Base-by-base conservation (phyloP, 371 early-diverging fungal species). In the Mortierella sp. region DNA sequence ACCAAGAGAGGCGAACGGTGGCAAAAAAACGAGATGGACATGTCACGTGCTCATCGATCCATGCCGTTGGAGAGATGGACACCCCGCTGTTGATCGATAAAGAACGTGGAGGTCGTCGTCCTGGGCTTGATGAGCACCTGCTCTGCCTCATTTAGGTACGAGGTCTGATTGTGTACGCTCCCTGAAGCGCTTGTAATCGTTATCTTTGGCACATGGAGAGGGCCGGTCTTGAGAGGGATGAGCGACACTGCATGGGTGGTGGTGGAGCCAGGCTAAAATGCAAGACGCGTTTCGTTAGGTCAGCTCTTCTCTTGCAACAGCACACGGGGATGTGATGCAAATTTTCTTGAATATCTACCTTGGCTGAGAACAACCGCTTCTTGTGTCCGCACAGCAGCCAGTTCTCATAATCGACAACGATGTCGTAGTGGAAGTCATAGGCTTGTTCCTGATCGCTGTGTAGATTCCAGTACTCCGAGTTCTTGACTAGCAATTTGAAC, bases 321-420 rank as follows among this genome's bases (percentile, higher is more conserved):
- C 14, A 10, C 39, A 39, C 14, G n/a, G n/a, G n/a, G n/a, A n/a
- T n/a, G n/a, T n/a, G n/a, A n/a, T n/a, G n/a, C n/a, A n/a, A n/a
- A n/a, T n/a, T n/a, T n/a, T n/a, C n/a, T n/a, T n/a, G n/a, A n/a
- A n/a, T n/a, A n/a, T 14, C 21, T 79, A 89, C 91, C 87, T 90
- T 86, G 30, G 88, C 84, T 13, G 52, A 52, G 64, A 92, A 89
- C 5, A 86, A 72, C 41, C 86, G 64, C 49, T 88, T 85, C 57
- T 85, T 82, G 66, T 89, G 86, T 7, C 93, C 93, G 16, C 89
- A 80, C 7, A 93, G 62, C 10, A 92, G 54, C 92, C 92, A 93
- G 63, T 87, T 86, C 38, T 87, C 86, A 64, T 89, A 88, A 55
- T 90, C 88, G 1, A 87, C 86, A 58, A 86, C 80, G 59, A 93